A percentile compares a stretch with the other conserved stretches of the same genome.
Evolutionary conservation across 2,329 filamentous ascomycete genomes (phyloP).

Genomic region (Spiromastix sp.): DNA sequence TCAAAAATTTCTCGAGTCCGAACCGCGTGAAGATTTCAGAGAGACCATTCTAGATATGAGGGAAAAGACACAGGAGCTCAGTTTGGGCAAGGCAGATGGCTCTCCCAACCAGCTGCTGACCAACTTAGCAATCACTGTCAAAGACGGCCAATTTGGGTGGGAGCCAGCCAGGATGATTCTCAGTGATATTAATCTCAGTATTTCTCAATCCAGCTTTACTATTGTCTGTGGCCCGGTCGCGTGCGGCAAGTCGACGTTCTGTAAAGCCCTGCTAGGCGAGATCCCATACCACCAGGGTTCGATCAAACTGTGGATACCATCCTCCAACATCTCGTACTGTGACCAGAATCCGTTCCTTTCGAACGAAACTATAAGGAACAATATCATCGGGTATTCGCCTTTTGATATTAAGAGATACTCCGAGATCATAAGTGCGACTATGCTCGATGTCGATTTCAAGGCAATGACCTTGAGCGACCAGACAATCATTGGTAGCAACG

Average conservation of each 20-base stretch:
- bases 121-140: no score
- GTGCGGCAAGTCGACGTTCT: slow-evolving; percentile 43
- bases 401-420: slow-evolving; percentile 29
- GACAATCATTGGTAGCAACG: slow-evolving; percentile 42
- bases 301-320: slow-evolving; percentile 18
- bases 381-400: slow-evolving; percentile 27
- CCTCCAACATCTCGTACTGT: slow-evolving; percentile 29
- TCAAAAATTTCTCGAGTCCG: slow-evolving; percentile 15
- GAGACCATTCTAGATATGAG: no score
- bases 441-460: slow-evolving; percentile 28
- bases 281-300: slow-evolving; percentile 24
- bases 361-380: slow-evolving; percentile 33
- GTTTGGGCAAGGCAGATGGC: no score
- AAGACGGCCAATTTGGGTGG: no score
- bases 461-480: slow-evolving; percentile 32
- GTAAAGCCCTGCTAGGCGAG: slow-evolving; percentile 37
- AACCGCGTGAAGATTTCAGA: no score
- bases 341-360: slow-evolving; percentile 32
- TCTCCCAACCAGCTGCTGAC: no score
- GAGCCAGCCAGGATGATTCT: no score
- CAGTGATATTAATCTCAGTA: no score
- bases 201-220: slow-evolving; percentile 30
- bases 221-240: slow-evolving; percentile 43
- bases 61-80: no score
- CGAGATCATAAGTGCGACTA: slow-evolving; percentile 26